Conservation (phyloP, 1,139 yeast species). For the Meyerozyma guilliermondii region DNA sequence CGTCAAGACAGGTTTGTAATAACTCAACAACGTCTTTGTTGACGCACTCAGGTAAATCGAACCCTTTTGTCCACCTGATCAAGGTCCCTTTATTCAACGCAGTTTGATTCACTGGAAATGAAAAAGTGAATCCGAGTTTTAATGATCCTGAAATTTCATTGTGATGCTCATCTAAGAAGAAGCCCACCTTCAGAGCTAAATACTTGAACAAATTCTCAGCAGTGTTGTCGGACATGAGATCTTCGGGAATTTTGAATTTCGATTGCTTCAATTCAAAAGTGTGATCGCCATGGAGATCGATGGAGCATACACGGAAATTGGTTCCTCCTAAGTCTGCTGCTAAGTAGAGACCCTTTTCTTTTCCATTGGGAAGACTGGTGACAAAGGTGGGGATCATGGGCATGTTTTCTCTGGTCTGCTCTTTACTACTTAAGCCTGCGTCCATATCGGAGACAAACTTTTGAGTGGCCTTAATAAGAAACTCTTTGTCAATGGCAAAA, state of each 20-base stretch:
- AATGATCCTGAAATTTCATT: constrained; percentile 38
- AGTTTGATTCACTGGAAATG: constrained; percentile 87
- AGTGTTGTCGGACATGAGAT: constrained; percentile 53
- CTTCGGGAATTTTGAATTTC: constrained; percentile 70
- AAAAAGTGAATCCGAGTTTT: constrained; percentile 86
- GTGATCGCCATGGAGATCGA: constrained; percentile 72
- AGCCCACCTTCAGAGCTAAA: constrained; percentile 63
- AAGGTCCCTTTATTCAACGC: constrained; percentile 72
- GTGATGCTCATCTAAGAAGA: constrained; percentile 64
- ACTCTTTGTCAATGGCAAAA: constrained; percentile 50
- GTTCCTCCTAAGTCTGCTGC: constrained; percentile 92
- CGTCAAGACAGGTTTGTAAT: constrained; percentile 65
- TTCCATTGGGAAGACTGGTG: constrained; percentile 75
- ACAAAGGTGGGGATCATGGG: constrained; percentile 92
- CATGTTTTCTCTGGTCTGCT: constrained; percentile 44
- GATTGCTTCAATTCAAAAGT: constrained; percentile 67
- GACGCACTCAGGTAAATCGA: constrained; percentile 76
- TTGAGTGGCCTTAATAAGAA: constrained; percentile 55
- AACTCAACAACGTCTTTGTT: constrained; percentile 74
- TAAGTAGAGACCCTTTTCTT: constrained; percentile 67
- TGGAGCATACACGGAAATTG: constrained; percentile 85
- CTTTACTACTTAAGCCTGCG: constrained; percentile 43
- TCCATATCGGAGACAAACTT: constrained; percentile 60
- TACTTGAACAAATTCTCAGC: constrained; percentile 60
- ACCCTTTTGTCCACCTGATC: constrained; percentile 95